Evolutionary conservation across 2,329 filamentous ascomycete species (phyloP), one percentile per base, ranked within the genome.

Genomic region (Cadophora luteo-olivacea): DNA sequence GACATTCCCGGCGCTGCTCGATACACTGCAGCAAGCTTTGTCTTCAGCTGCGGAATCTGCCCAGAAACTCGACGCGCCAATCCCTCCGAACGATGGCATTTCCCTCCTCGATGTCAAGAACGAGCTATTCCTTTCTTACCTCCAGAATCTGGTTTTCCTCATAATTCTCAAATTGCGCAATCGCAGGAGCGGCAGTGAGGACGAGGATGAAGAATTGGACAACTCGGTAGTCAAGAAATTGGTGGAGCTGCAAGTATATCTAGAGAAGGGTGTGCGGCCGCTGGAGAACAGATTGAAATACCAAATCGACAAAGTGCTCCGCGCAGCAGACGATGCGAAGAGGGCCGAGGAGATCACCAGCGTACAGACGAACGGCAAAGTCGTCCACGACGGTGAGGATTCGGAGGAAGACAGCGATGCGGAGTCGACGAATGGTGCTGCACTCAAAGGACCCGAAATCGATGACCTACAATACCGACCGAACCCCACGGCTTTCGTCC

Each of bases 61-160:
- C 0, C 88, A 91, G 0, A 87, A 87, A 61, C 78, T 89, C 22
- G 78, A 84, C n/a, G 79, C 84, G 16, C 86, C 97, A 69, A 83
- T 91, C 61, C 88, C 92, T n/a, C 91, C 92, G 1, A 85, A 90
- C 72, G 89, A 97, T 75, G 95, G 96, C 77, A 96, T 99, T 68
- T 97, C 96, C 0, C 88, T 99, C 0, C 90, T 99, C 76, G 94
- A 98, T 78, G 89, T 93, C 72, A 99, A 99, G 83, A 98, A 97
- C 81, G 96, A 99, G 78, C 86, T 99, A n/a, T 89, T 99, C 22
- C 89, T 99, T 49, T 95, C 95, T 4, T 99, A 99, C 80, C 85
- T 99, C 0, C 95, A 99, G 77, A 97, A 97, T 76, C 88, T 98
- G 4, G 92, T 96, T 55, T 97, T 97, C 74, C 83, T 97, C 51